Percentiles rank a stretch among this genome's conserved stretches.
Conservation (phyloP, 2,329 filamentous ascomycete genomes). For the Ophiocordyceps sinensis region DNA sequence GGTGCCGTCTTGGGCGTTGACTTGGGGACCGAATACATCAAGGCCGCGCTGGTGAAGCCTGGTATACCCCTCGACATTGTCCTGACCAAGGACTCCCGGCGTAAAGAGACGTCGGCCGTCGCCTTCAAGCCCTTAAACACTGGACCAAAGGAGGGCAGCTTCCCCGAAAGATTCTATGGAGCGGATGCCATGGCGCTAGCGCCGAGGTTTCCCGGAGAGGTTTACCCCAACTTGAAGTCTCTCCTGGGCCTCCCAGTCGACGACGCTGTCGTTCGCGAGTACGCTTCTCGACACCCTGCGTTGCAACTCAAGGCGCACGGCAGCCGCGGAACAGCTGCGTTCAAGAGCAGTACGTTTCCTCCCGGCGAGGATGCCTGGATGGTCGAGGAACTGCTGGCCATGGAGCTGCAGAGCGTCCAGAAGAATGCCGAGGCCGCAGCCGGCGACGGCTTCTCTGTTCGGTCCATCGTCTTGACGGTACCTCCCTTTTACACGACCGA, state of each 20-base stretch:
- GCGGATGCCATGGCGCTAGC: conserved; percentile 80
- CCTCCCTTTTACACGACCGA: conserved; percentile 82
- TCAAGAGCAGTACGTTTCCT: conserved; percentile 59
- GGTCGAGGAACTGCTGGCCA: conserved; percentile 87
- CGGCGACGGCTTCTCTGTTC: conserved; percentile 57
- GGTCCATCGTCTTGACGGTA: conserved; percentile 76
- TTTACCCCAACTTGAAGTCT: conserved; percentile 87
- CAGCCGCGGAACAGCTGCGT: conserved; percentile 56
- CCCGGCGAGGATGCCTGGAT: conserved; percentile 52
- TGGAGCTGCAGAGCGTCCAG: conserved; percentile 87
- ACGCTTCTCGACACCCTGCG: conserved; percentile 63
- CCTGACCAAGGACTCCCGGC: conserved; percentile 90
- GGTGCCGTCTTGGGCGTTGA: conserved; percentile 83
- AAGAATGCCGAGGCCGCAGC: conserved; percentile 77
- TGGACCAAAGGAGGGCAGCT: conserved; percentile 47
- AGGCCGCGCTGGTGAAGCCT: conserved; percentile 88
- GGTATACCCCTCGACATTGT: conserved; percentile 96
- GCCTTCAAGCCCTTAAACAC: conserved; percentile 78
- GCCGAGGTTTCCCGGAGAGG: conserved; percentile 78
- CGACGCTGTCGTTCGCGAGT: conserved; percentile 50
- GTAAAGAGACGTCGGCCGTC: conserved; percentile 84
- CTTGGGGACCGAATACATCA: conserved; percentile 92
- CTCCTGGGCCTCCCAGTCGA: conserved; percentile 62
- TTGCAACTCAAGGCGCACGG: conserved; percentile 50
- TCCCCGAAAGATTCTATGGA: conserved; percentile 83